Evolutionary conservation across 257 asterid genomes (phyloP), one percentile per base, ranked within the genome.

Genomic region (Buddleja alternifolia): DNA sequence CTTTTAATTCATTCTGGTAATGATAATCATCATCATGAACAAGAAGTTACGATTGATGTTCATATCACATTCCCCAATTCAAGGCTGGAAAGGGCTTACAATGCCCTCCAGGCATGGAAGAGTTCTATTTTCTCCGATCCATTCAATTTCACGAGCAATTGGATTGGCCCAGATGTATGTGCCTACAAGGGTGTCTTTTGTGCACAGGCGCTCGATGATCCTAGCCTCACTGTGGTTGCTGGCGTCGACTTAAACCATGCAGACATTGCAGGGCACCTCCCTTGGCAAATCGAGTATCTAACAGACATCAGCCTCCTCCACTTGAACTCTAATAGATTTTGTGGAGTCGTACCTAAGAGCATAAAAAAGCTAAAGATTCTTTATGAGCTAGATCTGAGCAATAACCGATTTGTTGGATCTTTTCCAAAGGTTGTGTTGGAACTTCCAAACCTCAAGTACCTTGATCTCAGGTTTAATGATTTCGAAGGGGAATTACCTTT

Each of bases 191-290:
- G 98, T 1, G 92, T 89, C 1, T 83, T 75, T 10, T 92, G 98
- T 23, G 89, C 82, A 0, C 55, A 69, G 1, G 85, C 98, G 2
- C 77, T 85, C 19, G 93, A 92, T 39, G 82, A 86, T 21, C 66
- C 80, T 6, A 79, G 20, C 0, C 12, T 67, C 11, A 77, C 67
- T 8, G 94, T 86, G n/a, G 98, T 92, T 6, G 98, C 98, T 14
- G 98, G 97, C 0, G 34, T 92, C 8, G 98, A 92, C 55, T 77
- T 92, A 15, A 92, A 87, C 77, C 85, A 80, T 11, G 93, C 73
- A 0, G 98, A 92, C 25, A 86, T 92, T 16, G 96, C 98, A 0
- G 97, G 97, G 0, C 90, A 92, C 44, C 79, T 92, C 0, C 98
- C 98, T 0, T 34, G 47, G 2, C 93, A 92, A 80, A 69, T 92